A percentile compares a stretch with the other conserved stretches of the same genome.
Evolutionary conservation across 192 early-diverging fungal genomes (phyloP).

Genomic region (Polychytrium aggregatum): DNA sequence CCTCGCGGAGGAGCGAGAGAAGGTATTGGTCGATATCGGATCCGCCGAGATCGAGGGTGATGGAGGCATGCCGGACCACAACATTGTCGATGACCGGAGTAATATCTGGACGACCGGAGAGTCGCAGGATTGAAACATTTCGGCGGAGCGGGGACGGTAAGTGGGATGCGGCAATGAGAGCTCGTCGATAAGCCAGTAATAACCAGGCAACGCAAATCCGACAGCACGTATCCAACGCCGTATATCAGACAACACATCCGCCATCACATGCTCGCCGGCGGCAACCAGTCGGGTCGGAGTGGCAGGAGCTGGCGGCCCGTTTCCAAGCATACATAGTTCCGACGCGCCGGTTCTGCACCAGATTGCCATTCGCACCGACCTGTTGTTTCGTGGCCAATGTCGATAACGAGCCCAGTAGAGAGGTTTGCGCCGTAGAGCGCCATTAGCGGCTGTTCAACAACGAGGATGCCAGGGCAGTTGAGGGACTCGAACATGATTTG

Average conservation of each 20-base stretch:
- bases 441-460: slow-evolving; percentile 75
- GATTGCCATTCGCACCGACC: slow-evolving; percentile 26
- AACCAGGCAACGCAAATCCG: background rate
- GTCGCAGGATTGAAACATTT: background rate
- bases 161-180: background rate
- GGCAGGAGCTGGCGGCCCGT: background rate
- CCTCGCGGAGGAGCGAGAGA: slow-evolving; percentile 41
- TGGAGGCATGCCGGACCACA: slow-evolving; percentile 46
- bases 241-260: background rate
- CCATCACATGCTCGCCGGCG: background rate
- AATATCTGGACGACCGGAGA: slow-evolving; percentile 35
- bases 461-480: slow-evolving; percentile 70
- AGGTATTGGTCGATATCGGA: slow-evolving; percentile 55
- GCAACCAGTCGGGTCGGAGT: background rate
- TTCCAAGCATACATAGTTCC: background rate
- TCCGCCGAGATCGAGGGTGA: slow-evolving; percentile 60
- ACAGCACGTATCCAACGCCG: background rate
- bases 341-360: background rate
- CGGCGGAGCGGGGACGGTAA: background rate
- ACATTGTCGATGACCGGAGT: slow-evolving; percentile 69
- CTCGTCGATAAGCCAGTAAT: background rate
- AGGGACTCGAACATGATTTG: slow-evolving; percentile 90
- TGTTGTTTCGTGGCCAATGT: slow-evolving; percentile 80
- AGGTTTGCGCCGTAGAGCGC: slow-evolving; percentile 68
- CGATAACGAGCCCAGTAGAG: slow-evolving; percentile 73